Base-by-base conservation (phyloP, 768 basidiomycete genomes). In the Podaxis sp. region DNA sequence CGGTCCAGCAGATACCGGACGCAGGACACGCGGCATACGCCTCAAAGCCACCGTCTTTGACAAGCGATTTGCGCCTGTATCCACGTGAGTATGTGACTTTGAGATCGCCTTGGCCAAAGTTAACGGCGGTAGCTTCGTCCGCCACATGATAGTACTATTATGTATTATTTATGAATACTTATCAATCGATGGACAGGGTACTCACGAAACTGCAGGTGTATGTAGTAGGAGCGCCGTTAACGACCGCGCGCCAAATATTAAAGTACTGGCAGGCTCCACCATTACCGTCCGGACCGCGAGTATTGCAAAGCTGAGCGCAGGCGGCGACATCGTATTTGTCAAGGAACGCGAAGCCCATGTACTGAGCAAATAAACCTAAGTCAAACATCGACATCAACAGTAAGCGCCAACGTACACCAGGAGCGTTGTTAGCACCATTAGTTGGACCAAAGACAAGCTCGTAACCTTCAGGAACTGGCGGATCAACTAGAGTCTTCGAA, bases 161-260 rank as follows among this genome's bases (percentile, higher is more conserved):
- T 1, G 16, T 28, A 18, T 58, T 36, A 36, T 18, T 18, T 16
- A 36, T 10, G n/a, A 38, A 14, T 42, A 37, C 11, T 11, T 9
- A 54, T 28, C 23, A 40, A 7, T 16, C 0, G 28, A 37, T 4
- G 1, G 14, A 25, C 9, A 5, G 10, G 14, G 6, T 1, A 68
- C 77, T 54, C 60, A 80, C 80, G 74, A 81, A 76, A 63, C 77
- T 76, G 71, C 80, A 82, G 40, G 77, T 77, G 68, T 81, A 81
- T 0, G 78, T 79, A 2, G 77, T 80, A 0, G 81, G 79, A n/a
- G 65, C 61, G 7, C 77, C 79, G 59, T 77, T 66, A 0, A 80
- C 77, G 32, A 81, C 69, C 11, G 79, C 80, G 37, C 79, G 76
- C 80, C 79, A 82, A 70, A 82, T 81, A 64, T 82, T 82, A 70